A percentile compares a stretch with the other conserved stretches of the same genome.
Evolutionary conservation across 768 basidiomycete species (phyloP).

Genomic region (Porphyrellus cyaneotinctus): DNA sequence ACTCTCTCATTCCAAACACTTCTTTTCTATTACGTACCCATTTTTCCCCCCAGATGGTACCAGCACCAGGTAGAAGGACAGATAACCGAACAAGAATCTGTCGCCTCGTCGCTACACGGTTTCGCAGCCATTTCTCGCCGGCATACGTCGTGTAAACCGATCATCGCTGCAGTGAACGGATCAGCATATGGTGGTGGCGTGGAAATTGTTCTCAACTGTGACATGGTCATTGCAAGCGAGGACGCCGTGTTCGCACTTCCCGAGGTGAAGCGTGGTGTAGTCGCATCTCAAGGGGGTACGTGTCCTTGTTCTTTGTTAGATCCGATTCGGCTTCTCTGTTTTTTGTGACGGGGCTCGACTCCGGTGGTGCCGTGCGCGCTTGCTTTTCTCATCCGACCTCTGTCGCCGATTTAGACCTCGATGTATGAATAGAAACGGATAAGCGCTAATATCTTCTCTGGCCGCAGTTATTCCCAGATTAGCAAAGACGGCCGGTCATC

Average conservation of each 20-base stretch:
- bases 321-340: background rate
- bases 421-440: constrained; percentile 2
- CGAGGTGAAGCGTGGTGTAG: constrained; percentile 74
- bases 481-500: constrained; percentile 63
- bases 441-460: constrained; percentile 12
- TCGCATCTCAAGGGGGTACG: constrained; percentile 68
- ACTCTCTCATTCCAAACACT: background rate
- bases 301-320: constrained; percentile 3
- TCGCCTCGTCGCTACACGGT: constrained; percentile 45
- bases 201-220: constrained; percentile 72
- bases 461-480: constrained; percentile 64
- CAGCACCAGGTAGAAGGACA: constrained; percentile 43
- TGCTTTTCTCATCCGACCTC: constrained; percentile 1
- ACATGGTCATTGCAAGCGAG: constrained; percentile 65
- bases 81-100: constrained; percentile 41
- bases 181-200: constrained; percentile 64
- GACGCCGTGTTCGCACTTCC: constrained; percentile 70
- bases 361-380: background rate
- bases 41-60: constrained; percentile 51
- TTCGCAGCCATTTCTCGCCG: constrained; percentile 75
- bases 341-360: background rate
- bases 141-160: constrained; percentile 57
- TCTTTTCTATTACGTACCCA: background rate
- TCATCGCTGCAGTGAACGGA: constrained; percentile 81
- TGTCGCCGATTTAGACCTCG: background rate